Conservation (phyloP, 768 basidiomycete genomes). For the Lactarius hatsudake region DNA sequence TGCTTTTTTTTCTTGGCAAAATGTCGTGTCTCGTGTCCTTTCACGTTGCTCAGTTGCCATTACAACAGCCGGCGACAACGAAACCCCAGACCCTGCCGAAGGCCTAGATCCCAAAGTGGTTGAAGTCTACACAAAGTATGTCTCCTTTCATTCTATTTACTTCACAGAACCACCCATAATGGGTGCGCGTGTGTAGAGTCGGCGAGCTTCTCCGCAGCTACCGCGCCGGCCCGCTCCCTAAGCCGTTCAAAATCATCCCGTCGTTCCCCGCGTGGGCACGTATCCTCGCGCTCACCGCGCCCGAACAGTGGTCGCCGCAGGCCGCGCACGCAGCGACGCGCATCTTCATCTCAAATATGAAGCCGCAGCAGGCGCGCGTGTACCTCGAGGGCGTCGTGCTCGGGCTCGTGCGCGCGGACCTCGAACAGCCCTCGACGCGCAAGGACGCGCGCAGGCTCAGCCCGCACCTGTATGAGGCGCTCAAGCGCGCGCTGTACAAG, state of each 20-base stretch:
- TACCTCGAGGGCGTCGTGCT: conserved; percentile 90
- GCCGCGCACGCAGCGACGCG: conserved; percentile 92
- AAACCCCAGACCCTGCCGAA: conserved; percentile 67
- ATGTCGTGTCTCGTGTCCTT: neutral
- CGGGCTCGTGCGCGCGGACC: conserved; percentile 87
- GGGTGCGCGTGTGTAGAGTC: conserved; percentile 49
- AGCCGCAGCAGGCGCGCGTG: conserved; percentile 88
- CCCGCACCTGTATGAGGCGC: conserved; percentile 90
- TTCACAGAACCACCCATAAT: neutral
- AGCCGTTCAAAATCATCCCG: conserved; percentile 97
- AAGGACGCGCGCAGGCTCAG: conserved; percentile 77
- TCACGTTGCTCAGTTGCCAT: conserved; percentile 31
- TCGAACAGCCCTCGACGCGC: conserved; percentile 43
- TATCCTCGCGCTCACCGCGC: conserved; percentile 87
- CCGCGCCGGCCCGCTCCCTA: conserved; percentile 91
- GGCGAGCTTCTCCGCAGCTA: conserved; percentile 83
- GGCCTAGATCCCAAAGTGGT: conserved; percentile 92
- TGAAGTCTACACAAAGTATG: conserved; percentile 89
- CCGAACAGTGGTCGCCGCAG: conserved; percentile 94
- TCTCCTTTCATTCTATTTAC: neutral
- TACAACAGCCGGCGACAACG: conserved; percentile 46
- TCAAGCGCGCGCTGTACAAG: conserved; percentile 92
- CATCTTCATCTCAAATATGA: conserved; percentile 96
- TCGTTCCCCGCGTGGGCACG: conserved; percentile 95
- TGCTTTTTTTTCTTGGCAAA: neutral